Evolutionary conservation across 176 grass and related monocot species (phyloP).

Genomic region (Eragrostis curvula): DNA sequence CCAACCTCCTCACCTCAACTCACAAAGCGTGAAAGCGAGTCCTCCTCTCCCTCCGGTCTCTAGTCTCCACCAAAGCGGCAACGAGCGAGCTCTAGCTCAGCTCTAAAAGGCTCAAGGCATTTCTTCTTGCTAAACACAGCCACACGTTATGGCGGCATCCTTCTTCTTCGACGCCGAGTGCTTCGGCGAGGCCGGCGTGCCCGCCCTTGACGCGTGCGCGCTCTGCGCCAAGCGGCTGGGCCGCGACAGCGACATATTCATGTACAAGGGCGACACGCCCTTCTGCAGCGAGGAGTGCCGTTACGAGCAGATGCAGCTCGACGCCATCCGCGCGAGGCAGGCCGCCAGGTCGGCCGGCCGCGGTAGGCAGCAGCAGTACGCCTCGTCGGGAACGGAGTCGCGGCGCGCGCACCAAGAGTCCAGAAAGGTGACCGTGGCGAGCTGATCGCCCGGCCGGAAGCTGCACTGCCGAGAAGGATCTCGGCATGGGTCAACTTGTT

Average conservation of each 20-base stretch:
- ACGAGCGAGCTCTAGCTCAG: too few species aligned
- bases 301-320: conserved; percentile 68
- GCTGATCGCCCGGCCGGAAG: background rate
- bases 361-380: background rate
- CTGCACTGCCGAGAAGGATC: background rate
- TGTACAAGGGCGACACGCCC: conserved; percentile 78
- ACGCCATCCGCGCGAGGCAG: conserved; percentile 39
- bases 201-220: conserved; percentile 62
- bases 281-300: conserved; percentile 89
- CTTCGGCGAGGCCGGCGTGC: background rate
- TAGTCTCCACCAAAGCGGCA: background rate
- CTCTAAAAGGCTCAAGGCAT: too few species aligned
- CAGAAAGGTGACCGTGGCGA: conserved; percentile 37
- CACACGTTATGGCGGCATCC: conserved; percentile 11
- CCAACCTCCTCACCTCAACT: background rate
- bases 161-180: conserved; percentile 63
- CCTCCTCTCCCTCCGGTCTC: background rate
- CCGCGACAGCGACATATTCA: conserved; percentile 69
- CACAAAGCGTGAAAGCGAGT: background rate
- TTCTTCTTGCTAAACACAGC: background rate
- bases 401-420: conserved; percentile 9
- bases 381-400: background rate
- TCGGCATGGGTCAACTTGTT: background rate
- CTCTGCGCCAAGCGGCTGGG: conserved; percentile 60
- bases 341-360: conserved; percentile 21